phyloP scores from a whole-genome alignment of 2,329 filamentous ascomycete species.

The Calonectria naviculata region DNA sequence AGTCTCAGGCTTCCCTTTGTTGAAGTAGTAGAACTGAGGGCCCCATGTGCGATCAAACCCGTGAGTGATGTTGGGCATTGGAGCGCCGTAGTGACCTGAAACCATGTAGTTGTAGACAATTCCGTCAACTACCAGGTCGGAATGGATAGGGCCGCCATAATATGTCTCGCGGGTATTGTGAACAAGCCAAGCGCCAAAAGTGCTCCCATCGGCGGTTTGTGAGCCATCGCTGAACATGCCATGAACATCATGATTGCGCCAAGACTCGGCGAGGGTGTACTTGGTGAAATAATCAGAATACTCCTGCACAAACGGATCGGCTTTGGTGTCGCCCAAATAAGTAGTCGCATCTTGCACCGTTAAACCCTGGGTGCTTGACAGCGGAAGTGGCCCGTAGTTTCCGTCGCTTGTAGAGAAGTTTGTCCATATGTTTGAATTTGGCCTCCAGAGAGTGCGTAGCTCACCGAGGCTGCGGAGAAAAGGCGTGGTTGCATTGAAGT shows the following conservation, averaged over 20 bases:
- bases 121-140: slow-evolving; percentile 71
- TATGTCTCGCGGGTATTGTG: slow-evolving; percentile 74
- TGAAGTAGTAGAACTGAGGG: slow-evolving; percentile 73
- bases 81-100: slow-evolving; percentile 72
- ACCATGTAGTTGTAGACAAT: slow-evolving; percentile 74
- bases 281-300: slow-evolving; percentile 74
- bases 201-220: slow-evolving; percentile 59
- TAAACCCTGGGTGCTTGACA: slow-evolving; percentile 49
- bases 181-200: slow-evolving; percentile 71
- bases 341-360: slow-evolving; percentile 74
- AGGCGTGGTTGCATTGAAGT: slow-evolving; percentile 67
- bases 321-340: slow-evolving; percentile 65
- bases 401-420: slow-evolving; percentile 67
- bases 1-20: slow-evolving; percentile 59
- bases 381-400: slow-evolving; percentile 59
- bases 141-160: slow-evolving; percentile 70
- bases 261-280: slow-evolving; percentile 70
- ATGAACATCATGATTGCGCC: slow-evolving; percentile 68
- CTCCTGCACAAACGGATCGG: slow-evolving; percentile 65
- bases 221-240: slow-evolving; percentile 56
- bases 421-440: slow-evolving; percentile 70
- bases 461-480: slow-evolving; percentile 70
- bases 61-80: slow-evolving; percentile 68
- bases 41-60: slow-evolving; percentile 75
- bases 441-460: slow-evolving; percentile 70